phyloP scores from a whole-genome alignment of 2,329 filamentous ascomycete species.

The Aspergillus sp. region DNA sequence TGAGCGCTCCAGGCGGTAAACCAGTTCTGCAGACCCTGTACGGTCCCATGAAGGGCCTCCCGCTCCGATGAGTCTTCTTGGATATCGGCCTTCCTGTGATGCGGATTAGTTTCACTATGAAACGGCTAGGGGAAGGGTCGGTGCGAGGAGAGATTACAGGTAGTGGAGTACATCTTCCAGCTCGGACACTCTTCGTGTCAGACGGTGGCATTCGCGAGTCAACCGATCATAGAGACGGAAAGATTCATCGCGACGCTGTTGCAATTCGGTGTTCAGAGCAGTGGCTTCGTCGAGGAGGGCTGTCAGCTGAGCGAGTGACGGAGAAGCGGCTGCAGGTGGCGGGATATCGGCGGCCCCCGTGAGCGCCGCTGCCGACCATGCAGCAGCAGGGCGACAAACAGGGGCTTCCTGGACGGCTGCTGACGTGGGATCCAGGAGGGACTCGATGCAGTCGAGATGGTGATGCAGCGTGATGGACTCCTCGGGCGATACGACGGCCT shows the following conservation, averaged over 20 bases:
- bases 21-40: slow-evolving; percentile 35
- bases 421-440: slow-evolving; percentile 23
- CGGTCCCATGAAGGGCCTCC: slow-evolving; percentile 35
- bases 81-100: slow-evolving; percentile 26
- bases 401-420: slow-evolving; percentile 18
- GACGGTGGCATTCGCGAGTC: slow-evolving; percentile 55
- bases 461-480: slow-evolving; percentile 30
- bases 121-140: not conserved
- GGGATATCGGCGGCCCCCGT: too few species aligned
- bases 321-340: not conserved
- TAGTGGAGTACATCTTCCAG: slow-evolving; percentile 59
- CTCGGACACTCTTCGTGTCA: slow-evolving; percentile 58
- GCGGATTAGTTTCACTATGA: not conserved
- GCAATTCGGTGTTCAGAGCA: slow-evolving; percentile 23
- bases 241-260: slow-evolving; percentile 27
- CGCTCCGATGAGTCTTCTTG: slow-evolving; percentile 32
- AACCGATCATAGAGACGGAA: slow-evolving; percentile 63
- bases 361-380: slow-evolving; percentile 1
- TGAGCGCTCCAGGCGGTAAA: slow-evolving; percentile 25
- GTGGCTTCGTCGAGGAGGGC: slow-evolving; percentile 25
- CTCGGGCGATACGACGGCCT: slow-evolving; percentile 22
- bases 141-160: slow-evolving; percentile 44
- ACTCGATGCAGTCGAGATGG: slow-evolving; percentile 39
- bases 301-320: slow-evolving; percentile 14
- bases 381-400: slow-evolving; percentile 15